Base-by-base conservation (phyloP, 2,329 filamentous ascomycete genomes). In the Aspergillus neotritici region DNA sequence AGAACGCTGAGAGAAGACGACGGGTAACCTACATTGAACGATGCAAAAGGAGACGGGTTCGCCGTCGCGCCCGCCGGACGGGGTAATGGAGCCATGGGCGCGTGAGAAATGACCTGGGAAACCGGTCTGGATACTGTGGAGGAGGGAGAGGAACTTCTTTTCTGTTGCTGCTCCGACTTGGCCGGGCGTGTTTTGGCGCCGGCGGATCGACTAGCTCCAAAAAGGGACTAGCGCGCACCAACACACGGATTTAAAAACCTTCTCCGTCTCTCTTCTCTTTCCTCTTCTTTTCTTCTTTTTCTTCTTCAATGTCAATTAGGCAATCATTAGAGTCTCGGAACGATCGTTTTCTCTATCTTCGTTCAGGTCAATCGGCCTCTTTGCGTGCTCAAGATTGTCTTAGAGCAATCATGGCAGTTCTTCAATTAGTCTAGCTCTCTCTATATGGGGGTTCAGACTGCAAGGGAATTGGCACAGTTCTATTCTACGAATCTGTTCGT, bases 291-390 rank as follows among this genome's bases (percentile, higher is more conserved):
- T 67, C 68, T 66, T 74, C 68, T 71, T 66, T 75, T 74, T 67
- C 68, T 68, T 64, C 61, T 63, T 66, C 68, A 71, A 77, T 76
- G 74, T 77, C 72, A 65, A 65, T 70, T 77, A 91, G 88, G 84
- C 86, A 84, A 81, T 86, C 87, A 86, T 91, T 97, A 97, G 93
- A 98, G 93, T 98, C 93, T 94, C 91, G 90, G 86, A 86, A 82
- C 82, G 86, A 82, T 86, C 81, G 55, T 14, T 49, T 64, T 66
- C 63, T 90, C 87, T 87, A 79, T 97, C 80, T 86, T 88, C 89
- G 82, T 86, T 87, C 86, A 94, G 87, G 80, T 84, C 79, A 82
- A 76, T 69, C 68, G 79, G 84, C 78, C 86, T 90, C 85, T 73
- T 74, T 75, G 87, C 90, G 91, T 87, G 93, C 93, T 98, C 89